A percentile compares a stretch with the other conserved stretches of the same genome.
Evolutionary conservation across 192 early-diverging fungal species (phyloP).

Genomic region (Geranomyces variabilis): DNA sequence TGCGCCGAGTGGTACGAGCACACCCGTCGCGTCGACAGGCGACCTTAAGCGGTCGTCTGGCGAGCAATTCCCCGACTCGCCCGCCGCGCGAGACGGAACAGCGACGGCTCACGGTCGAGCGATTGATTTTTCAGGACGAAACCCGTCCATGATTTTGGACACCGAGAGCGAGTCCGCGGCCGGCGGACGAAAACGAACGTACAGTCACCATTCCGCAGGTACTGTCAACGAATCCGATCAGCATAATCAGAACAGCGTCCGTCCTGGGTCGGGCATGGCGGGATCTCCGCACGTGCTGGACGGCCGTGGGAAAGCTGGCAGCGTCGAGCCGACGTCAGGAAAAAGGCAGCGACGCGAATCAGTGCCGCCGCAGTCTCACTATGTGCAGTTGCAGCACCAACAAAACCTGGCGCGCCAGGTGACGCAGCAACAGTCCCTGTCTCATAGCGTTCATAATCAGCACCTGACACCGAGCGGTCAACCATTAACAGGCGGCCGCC

Average conservation of each 20-base stretch:
- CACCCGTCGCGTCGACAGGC: neutral
- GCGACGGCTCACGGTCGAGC: neutral
- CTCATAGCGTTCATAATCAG: no score
- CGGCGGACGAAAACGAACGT: neutral
- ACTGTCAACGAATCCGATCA: neutral
- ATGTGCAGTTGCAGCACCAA: neutral
- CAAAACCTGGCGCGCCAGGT: neutral
- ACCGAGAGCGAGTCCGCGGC: neutral
- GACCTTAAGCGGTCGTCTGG: neutral
- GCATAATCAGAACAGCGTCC: neutral
- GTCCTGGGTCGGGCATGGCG: neutral
- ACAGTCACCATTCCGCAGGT: slow-evolving; percentile 5
- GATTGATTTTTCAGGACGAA: slow-evolving; percentile 7
- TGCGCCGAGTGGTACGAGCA: neutral
- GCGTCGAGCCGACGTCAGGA: neutral
- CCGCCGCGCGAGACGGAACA: no score
- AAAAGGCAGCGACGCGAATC: neutral
- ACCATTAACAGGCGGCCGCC: neutral
- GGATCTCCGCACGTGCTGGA: neutral
- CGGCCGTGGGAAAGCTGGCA: no score
- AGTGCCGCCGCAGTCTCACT: neutral
- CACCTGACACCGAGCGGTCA: no score
- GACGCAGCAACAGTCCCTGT: neutral
- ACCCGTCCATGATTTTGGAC: slow-evolving; percentile 6
- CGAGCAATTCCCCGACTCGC: neutral